A percentile compares a stretch with the other conserved stretches of the same genome.
Evolutionary conservation across 495 filamentous ascomycete genomes (phyloP).

Genomic region (Talaromyces ruber): DNA sequence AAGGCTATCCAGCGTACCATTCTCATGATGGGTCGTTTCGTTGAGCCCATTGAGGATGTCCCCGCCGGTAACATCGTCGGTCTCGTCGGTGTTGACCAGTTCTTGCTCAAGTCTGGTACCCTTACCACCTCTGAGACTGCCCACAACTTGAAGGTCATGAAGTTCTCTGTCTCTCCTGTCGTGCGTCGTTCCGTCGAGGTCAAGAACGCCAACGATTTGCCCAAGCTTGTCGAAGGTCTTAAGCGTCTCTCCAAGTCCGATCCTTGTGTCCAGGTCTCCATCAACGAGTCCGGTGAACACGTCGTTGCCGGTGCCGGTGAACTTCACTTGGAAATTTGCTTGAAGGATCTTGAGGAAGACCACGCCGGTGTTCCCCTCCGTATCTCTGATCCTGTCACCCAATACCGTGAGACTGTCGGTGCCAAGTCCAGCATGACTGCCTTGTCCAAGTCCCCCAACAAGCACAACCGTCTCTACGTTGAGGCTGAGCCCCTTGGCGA

Average conservation of each 20-base stretch:
- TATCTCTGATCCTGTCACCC: constrained; percentile 93
- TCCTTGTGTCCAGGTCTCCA: constrained; percentile 88
- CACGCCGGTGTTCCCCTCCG: constrained; percentile 96
- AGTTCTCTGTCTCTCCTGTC: constrained; percentile 99
- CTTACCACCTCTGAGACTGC: constrained; percentile 94
- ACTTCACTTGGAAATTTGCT: constrained; percentile 98
- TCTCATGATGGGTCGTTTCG: constrained; percentile 99
- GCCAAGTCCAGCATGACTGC: constrained; percentile 83
- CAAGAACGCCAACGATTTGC: constrained; percentile 99
- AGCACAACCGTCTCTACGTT: constrained; percentile 99
- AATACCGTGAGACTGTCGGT: constrained; percentile 93
- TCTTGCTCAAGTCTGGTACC: constrained; percentile 99
- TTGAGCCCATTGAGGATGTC: constrained; percentile 98
- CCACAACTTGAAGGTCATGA: constrained; percentile 99
- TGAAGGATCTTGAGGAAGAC: constrained; percentile 99
- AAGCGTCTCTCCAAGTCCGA: constrained; percentile 99
- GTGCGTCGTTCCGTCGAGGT: constrained; percentile 98
- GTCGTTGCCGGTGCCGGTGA: constrained; percentile 98
- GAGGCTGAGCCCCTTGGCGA: constrained; percentile 81
- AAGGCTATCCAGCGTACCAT: constrained; percentile 99
- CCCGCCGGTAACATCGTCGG: constrained; percentile 99
- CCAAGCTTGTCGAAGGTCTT: constrained; percentile 99
- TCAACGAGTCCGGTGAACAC: constrained; percentile 92
- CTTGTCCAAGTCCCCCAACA: constrained; percentile 99
- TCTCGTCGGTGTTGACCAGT: constrained; percentile 99